phyloP scores from a whole-genome alignment of 768 basidiomycete species.

The Mycena maculata region DNA sequence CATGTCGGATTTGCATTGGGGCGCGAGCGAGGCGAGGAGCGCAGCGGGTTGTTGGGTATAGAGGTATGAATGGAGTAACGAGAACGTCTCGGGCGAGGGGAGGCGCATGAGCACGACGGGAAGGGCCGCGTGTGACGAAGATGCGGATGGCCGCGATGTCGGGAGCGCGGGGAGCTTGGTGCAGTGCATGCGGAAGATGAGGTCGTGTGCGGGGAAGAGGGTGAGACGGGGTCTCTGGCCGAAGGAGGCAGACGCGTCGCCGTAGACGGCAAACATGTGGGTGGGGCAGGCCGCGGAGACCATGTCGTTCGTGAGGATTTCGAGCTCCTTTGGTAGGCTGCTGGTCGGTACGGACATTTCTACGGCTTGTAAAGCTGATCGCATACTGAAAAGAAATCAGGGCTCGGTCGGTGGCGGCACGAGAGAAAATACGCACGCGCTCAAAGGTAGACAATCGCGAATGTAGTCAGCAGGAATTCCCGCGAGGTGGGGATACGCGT shows the following conservation, averaged over 20 bases:
- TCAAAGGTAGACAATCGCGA: constrained; percentile 31
- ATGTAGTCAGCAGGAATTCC: constrained; percentile 36
- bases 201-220: constrained; percentile 56
- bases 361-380: constrained; percentile 26
- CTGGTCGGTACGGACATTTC: not conserved
- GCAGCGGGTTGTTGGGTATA: constrained; percentile 58
- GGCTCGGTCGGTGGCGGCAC: not conserved
- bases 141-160: constrained; percentile 25
- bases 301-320: constrained; percentile 40
- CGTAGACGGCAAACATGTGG: constrained; percentile 50
- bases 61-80: constrained; percentile 59
- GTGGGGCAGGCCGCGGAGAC: constrained; percentile 42
- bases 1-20: constrained; percentile 35
- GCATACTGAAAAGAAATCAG: constrained; percentile 32
- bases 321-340: constrained; percentile 38
- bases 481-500: constrained; percentile 30
- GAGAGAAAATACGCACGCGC: constrained; percentile 29
- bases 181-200: constrained; percentile 56
- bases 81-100: constrained; percentile 64
- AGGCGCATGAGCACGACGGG: constrained; percentile 65
- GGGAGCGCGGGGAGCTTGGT: constrained; percentile 50
- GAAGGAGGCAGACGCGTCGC: constrained; percentile 38
- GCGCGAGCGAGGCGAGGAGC: constrained; percentile 58
- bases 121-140: constrained; percentile 36
- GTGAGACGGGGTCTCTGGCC: constrained; percentile 42